phyloP scores from a whole-genome alignment of 768 basidiomycete genomes.

The Lyophyllum atratum region DNA sequence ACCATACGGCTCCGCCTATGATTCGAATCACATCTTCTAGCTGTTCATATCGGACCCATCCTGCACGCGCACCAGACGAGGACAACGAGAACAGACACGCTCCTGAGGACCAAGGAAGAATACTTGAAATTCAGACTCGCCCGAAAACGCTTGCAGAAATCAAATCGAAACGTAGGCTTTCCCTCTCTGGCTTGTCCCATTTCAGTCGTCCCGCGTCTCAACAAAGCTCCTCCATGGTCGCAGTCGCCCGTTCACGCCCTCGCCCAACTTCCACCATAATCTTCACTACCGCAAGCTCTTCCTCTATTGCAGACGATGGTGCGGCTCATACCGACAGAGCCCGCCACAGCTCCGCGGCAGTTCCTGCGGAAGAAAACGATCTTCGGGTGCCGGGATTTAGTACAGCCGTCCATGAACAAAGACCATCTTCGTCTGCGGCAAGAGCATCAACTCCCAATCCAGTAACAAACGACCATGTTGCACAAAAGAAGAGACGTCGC shows the following conservation, averaged over 20 bases:
- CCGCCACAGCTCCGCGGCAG: neutral
- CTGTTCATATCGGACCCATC: constrained; percentile 11
- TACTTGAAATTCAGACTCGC: constrained; percentile 18
- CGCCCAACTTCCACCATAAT: constrained; percentile 10
- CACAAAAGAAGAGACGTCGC: constrained; percentile 24
- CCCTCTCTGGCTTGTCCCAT: constrained; percentile 30
- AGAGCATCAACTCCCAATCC: neutral
- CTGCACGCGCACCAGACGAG: neutral
- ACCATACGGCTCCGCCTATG: constrained; percentile 9
- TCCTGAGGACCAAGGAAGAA: neutral
- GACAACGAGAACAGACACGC: neutral
- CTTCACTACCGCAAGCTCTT: neutral
- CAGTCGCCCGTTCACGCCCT: constrained; percentile 8
- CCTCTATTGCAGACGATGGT: constrained; percentile 2
- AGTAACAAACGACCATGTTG: neutral
- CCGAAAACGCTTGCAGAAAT: constrained; percentile 36
- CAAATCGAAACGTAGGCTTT: constrained; percentile 37
- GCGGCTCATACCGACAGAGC: neutral
- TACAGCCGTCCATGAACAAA: neutral
- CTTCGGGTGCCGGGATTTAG: neutral
- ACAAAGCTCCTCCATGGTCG: constrained; percentile 13
- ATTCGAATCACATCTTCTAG: constrained; percentile 22
- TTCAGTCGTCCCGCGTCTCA: constrained; percentile 20
- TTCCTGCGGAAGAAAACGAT: neutral
- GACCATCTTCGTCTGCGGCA: neutral